A percentile compares a stretch with the other conserved stretches of the same genome.
phyloP scores from a whole-genome alignment of 305 asterid species.

The Ruellia speciosa region DNA sequence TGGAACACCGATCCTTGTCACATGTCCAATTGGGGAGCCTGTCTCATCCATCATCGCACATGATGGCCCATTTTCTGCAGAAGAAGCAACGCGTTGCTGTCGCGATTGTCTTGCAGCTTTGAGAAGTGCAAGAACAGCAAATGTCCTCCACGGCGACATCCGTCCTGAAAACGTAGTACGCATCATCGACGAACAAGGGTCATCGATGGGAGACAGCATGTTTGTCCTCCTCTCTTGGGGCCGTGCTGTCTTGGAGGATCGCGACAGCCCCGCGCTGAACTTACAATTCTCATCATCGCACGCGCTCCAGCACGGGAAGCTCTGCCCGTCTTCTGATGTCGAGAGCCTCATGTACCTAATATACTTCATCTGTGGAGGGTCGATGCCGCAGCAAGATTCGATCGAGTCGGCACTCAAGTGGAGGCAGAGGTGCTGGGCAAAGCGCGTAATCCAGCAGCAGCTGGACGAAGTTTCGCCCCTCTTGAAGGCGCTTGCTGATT shows the following conservation, averaged over 20 bases:
- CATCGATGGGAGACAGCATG: conserved; percentile 17
- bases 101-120: conserved; percentile 62
- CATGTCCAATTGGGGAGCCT: conserved; percentile 60
- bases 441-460: conserved; percentile 49
- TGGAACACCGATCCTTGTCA: conserved; percentile 69
- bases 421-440: conserved; percentile 63
- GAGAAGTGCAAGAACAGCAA: conserved; percentile 50
- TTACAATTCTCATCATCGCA: conserved; percentile 63
- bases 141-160: conserved; percentile 70
- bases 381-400: conserved; percentile 54
- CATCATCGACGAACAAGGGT: conserved; percentile 22
- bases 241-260: conserved; percentile 67
- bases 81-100: conserved; percentile 62
- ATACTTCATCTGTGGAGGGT: conserved; percentile 50
- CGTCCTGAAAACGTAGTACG: conserved; percentile 54
- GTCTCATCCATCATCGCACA: conserved; percentile 37
- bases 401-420: conserved; percentile 68
- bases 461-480: conserved; percentile 62
- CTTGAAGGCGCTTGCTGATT: conserved; percentile 71
- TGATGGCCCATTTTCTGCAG: conserved; percentile 39
- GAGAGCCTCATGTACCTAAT: conserved; percentile 66
- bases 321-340: conserved; percentile 71
- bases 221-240: conserved; percentile 72
- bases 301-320: conserved; percentile 73
- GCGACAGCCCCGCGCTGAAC: conserved; percentile 64